Evolutionary conservation across 306 rosid genomes (phyloP).

Genomic region (Prosopis cineraria): DNA sequence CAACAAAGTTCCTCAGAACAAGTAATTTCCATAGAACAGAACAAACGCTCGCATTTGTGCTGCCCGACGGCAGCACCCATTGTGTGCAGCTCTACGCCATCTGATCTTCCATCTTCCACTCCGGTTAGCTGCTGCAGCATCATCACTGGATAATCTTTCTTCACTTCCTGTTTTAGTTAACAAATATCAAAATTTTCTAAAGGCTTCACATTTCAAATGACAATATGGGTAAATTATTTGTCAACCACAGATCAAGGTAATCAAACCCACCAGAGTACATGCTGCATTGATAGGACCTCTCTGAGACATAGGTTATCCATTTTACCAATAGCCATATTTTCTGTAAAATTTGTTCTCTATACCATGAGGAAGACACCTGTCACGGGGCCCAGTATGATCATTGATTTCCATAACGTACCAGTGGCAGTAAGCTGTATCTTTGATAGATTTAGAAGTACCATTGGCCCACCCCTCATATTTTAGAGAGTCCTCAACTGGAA

Average conservation of each 20-base stretch:
- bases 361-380: conserved; percentile 38
- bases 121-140: conserved; percentile 77
- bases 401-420: conserved; percentile 37
- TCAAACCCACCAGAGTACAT: conserved; percentile 76
- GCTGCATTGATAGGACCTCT: conserved; percentile 80
- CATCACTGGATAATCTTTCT: conserved; percentile 82
- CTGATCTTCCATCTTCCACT: conserved; percentile 96
- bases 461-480: conserved; percentile 41
- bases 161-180: conserved; percentile 71
- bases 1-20: conserved; percentile 77
- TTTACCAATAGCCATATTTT: conserved; percentile 39
- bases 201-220: background rate
- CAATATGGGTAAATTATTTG: background rate
- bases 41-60: conserved; percentile 86
- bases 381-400: conserved; percentile 37
- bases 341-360: conserved; percentile 36
- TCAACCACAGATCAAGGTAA: background rate
- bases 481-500: conserved; percentile 50
- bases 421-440: conserved; percentile 36
- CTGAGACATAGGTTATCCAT: conserved; percentile 42
- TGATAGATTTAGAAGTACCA: conserved; percentile 33
- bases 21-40: conserved; percentile 91
- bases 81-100: conserved; percentile 94
- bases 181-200: conserved; percentile 1
- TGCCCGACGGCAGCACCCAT: conserved; percentile 96